Conservation (phyloP, 2,329 filamentous ascomycete genomes). For the Alternaria viburni region DNA sequence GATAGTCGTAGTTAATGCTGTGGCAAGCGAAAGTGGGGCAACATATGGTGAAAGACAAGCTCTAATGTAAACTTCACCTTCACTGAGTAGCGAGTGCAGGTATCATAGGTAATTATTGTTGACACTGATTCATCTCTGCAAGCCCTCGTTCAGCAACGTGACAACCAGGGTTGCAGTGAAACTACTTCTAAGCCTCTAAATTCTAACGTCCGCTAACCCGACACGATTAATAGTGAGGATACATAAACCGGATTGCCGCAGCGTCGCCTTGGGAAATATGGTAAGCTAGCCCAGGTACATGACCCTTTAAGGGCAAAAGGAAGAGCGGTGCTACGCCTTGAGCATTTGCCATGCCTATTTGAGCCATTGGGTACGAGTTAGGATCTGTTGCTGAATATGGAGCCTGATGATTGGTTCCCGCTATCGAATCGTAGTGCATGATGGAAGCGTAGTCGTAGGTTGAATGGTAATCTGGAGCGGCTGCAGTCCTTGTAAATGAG, state of each 20-base stretch:
- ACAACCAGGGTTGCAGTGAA: background rate
- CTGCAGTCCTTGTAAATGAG: background rate
- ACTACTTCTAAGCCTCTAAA: background rate
- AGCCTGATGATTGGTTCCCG: background rate
- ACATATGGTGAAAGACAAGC: background rate
- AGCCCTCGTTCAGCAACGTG: background rate
- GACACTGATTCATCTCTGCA: background rate
- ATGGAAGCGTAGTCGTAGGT: background rate
- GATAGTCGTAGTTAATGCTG: background rate
- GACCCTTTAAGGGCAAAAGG: background rate
- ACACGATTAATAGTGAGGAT: background rate
- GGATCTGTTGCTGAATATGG: background rate
- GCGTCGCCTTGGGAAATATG: background rate
- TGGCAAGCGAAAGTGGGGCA: background rate
- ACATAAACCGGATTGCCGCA: background rate
- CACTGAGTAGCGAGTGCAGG: background rate
- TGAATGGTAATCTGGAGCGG: background rate
- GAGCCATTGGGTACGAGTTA: background rate
- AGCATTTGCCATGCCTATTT: background rate
- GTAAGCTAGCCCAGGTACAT: background rate
- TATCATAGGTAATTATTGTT: background rate
- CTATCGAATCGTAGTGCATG: background rate
- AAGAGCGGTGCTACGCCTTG: background rate
- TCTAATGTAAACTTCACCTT: background rate
- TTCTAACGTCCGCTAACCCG: background rate